Conservation (phyloP, 2,329 filamentous ascomycete species). For the Trichoderma endophyticum region DNA sequence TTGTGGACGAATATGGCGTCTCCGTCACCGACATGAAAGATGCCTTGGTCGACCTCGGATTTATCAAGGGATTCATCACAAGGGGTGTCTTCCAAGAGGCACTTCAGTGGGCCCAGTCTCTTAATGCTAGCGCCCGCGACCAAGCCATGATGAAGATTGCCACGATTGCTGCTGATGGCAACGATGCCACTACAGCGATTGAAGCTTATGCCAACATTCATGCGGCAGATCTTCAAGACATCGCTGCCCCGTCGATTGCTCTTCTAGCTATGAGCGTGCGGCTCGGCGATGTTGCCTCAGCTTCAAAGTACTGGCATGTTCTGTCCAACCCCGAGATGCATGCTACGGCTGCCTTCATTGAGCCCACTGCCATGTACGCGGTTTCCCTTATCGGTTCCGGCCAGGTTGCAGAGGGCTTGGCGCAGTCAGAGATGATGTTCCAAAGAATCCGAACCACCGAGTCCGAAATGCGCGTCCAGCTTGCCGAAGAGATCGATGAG, state of each 20-base stretch:
- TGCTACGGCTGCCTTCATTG: conserved; percentile 66
- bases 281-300: conserved; percentile 71
- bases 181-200: conserved; percentile 65
- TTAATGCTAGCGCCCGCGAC: conserved; percentile 57
- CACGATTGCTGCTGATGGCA: conserved; percentile 74
- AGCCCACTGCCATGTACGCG: conserved; percentile 86
- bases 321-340: conserved; percentile 61
- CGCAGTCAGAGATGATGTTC: conserved; percentile 82
- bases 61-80: conserved; percentile 74
- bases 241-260: conserved; percentile 66
- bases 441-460: conserved; percentile 68
- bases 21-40: conserved; percentile 64
- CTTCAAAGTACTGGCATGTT: conserved; percentile 76
- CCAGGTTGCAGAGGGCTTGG: conserved; percentile 75
- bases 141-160: conserved; percentile 71
- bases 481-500: conserved; percentile 81
- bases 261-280: conserved; percentile 85
- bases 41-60: conserved; percentile 67
- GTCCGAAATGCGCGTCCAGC: conserved; percentile 49
- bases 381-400: conserved; percentile 84
- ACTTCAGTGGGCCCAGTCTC: conserved; percentile 65
- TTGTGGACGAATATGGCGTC: conserved; percentile 61
- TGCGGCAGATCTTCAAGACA: conserved; percentile 42
- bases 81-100: conserved; percentile 70
- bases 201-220: conserved; percentile 62